phyloP scores from a whole-genome alignment of 2,329 filamentous ascomycete genomes.

The Aspergillus oerlinghausenensis region DNA sequence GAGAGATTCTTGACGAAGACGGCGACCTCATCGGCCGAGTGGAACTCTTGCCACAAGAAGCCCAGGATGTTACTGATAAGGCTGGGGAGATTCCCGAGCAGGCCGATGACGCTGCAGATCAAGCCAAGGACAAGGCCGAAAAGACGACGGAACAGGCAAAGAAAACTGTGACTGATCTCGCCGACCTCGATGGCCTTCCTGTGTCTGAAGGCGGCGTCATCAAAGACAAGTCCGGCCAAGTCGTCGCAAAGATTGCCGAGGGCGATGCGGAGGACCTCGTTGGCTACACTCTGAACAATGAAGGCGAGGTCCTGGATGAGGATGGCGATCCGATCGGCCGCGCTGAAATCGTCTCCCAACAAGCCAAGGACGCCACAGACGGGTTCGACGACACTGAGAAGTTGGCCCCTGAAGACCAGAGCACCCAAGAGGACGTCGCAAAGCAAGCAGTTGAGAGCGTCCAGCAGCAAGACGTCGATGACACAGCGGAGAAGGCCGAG shows the following conservation, averaged over 20 bases:
- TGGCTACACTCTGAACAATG: conserved; percentile 37
- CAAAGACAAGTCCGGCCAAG: conserved; percentile 40
- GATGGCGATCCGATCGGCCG: conserved; percentile 35
- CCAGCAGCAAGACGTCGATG: conserved; percentile 24
- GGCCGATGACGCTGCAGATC: conserved; percentile 7
- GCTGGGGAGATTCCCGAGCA: conserved; percentile 5
- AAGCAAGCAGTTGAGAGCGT: conserved; percentile 1
- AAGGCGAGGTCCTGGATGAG: conserved; percentile 31
- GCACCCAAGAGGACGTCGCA: neutral
- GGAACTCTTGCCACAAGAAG: conserved; percentile 23
- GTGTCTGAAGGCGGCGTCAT: conserved; percentile 53
- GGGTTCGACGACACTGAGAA: conserved; percentile 24
- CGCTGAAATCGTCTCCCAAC: conserved; percentile 24
- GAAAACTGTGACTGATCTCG: conserved; percentile 30
- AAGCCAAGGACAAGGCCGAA: conserved; percentile 12
- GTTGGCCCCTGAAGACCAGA: neutral
- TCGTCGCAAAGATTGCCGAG: conserved; percentile 37
- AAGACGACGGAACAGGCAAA: conserved; percentile 17
- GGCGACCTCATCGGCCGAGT: conserved; percentile 37
- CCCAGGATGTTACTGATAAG: conserved; percentile 21
- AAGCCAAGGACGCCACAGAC: conserved; percentile 20
- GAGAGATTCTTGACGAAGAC: conserved; percentile 31
- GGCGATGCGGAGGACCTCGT: conserved; percentile 39
- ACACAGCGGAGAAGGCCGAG: conserved; percentile 23
- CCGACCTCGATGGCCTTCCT: conserved; percentile 34